Evolutionary conservation across 768 basidiomycete genomes (phyloP), one percentile per base, ranked within the genome.

Genomic region (Amanita rimosa): DNA sequence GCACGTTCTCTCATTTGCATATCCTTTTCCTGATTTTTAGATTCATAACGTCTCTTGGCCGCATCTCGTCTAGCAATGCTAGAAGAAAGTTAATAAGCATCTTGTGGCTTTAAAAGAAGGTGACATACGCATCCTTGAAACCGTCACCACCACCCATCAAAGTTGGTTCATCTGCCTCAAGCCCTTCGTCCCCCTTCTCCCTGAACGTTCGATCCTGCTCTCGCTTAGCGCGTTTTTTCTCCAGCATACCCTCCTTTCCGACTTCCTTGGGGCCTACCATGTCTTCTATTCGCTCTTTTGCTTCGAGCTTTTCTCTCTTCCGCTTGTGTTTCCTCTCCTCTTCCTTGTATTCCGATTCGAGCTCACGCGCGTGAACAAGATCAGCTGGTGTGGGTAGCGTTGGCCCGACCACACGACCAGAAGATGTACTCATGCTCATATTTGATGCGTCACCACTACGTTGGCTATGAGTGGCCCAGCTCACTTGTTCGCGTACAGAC

Each of bases 131-230:
- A 4, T 79, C 86, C 53, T 68, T 75, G 65, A 95, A 95, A 57
- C 85, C 83, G 57, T 87, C 83, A 0, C 82, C 81, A 21, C 88
- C 88, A 19, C 91, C 90, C 66, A 94, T 72, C 48, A 95, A 67
- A 1, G 81, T 84, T 1, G 74, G 70, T 29, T 95, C 93, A 54
- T 88, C 83, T 2, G 79, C 70, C 55, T 95, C 93, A 8, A 81
- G 59, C 10, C 85, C 83, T 35, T 79, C 85, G 37, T 84, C 85
- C 10, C 91, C 90, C 16, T 77, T 79, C 38, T 90, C 87, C 46
- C 84, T 70, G 61, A 83, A 88, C 2, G 78, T 62, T 34, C 75
- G 68, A 63, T 94, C 85, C 11, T 68, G 68, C 53, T 88, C 89
- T 53, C 90, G 72, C 53, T 71, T 74, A 34, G 78, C 81, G 26